Evolutionary conservation across 306 rosid species (phyloP), one percentile per base, ranked within the genome.

Genomic region (Trichosanthes truncata): DNA sequence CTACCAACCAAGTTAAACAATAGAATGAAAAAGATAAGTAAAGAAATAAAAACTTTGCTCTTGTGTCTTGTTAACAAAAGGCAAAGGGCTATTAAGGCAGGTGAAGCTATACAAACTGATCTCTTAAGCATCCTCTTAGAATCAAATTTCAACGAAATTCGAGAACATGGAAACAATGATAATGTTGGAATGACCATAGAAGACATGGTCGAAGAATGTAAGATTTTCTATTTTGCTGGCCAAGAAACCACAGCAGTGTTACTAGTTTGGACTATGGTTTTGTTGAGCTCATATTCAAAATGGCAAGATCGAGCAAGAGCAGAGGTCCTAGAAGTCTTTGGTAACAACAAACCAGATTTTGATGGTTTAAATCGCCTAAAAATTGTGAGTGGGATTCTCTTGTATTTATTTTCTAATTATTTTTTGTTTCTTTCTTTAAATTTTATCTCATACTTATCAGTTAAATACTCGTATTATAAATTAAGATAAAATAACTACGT

Each of bases 251-350:
- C 90, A 17, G 53, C 92, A 0, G 33, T 13, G 3, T 41, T 88
- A 56, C 74, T 85, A 1, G 86, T 82, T 79, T 90, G 89, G 91
- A 81, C 90, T 1, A 53, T 88, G 84, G 38, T 90, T 8, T 41
- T 88, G 18, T 77, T 83, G 15, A 71, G 87, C 8, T 82, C 57
- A 20, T 35, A 82, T 35, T 86, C 80, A 26, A 38, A 81, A 33
- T 90, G 94, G 94, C 94, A 90, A 83, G 82, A 23, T 23, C 78
- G 84, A 14, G 90, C 90, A 56, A 85, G 90, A 79, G 80, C 85
- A 4, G 91, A 89, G 67, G 85, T 89, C 43, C 9, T 80, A 12
- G 66, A 89, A 43, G 83, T 82, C 15, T 88, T 90, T 78, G 87
- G 90, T 3, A 26, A 61, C 10, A 80, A 73, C 57, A 75, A 63